Conservation (phyloP, 1,284 basidiomycete species). For the Cryptococcus floricola region DNA sequence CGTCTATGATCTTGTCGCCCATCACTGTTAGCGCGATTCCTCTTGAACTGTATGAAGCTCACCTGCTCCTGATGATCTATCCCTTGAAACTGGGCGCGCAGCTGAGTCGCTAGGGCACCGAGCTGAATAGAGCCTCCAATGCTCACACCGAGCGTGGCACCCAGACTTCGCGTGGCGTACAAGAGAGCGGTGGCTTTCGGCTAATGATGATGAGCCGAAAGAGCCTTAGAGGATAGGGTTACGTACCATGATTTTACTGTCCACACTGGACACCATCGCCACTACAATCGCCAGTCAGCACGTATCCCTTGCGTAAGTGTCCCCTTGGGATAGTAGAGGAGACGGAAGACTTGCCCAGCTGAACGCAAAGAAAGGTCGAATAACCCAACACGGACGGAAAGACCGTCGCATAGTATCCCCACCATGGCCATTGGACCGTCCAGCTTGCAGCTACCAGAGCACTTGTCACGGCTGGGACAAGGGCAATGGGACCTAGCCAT, state of each 20-base stretch:
- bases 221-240: not conserved
- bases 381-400: slow-evolving; percentile 46
- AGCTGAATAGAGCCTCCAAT: slow-evolving; percentile 44
- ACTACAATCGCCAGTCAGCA: slow-evolving; percentile 20
- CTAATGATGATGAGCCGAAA: slow-evolving; percentile 6
- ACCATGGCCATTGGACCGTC: slow-evolving; percentile 33
- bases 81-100: slow-evolving; percentile 15
- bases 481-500: slow-evolving; percentile 32
- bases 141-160: slow-evolving; percentile 44
- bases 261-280: slow-evolving; percentile 42
- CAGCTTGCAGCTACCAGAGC: slow-evolving; percentile 36
- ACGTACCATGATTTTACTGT: slow-evolving; percentile 38
- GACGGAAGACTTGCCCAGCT: slow-evolving; percentile 30
- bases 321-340: not conserved
- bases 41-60: not conserved
- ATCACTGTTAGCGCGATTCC: not conserved
- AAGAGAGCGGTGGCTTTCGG: slow-evolving; percentile 48
- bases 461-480: slow-evolving; percentile 32
- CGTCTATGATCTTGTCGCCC: slow-evolving; percentile 28
- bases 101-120: slow-evolving; percentile 28
- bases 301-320: not conserved
- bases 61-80: slow-evolving; percentile 19
- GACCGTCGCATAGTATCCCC: slow-evolving; percentile 42
- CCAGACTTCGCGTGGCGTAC: slow-evolving; percentile 46
- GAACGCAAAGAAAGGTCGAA: slow-evolving; percentile 41